Evolutionary conservation across 371 early-diverging fungal genomes (phyloP).

Genomic region (Enterospora canceri): DNA sequence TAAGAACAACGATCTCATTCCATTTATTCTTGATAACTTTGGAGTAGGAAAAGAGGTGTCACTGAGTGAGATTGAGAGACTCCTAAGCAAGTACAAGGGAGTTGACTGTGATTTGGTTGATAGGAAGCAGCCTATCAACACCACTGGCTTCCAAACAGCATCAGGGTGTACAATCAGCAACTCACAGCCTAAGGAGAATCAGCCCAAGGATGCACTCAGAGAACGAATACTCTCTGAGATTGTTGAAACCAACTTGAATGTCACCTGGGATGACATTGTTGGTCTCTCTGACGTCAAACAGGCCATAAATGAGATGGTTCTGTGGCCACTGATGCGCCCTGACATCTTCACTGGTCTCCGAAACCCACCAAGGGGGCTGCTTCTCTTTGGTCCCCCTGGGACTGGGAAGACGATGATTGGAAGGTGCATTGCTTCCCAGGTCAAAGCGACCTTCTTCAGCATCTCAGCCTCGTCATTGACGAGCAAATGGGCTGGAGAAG

Average conservation of each 20-base stretch:
- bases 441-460: conserved; percentile 74
- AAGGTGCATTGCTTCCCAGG: conserved; percentile 76
- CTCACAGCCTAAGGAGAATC: too few species aligned
- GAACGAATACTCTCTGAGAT: conserved; percentile 49
- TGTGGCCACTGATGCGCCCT: conserved; percentile 74
- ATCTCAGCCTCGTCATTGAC: conserved; percentile 73
- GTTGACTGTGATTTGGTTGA: conserved; percentile 21
- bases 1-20: conserved; percentile 22
- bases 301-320: conserved; percentile 64
- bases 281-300: conserved; percentile 72
- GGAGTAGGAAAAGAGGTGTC: conserved; percentile 13
- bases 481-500: conserved; percentile 84
- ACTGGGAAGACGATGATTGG: conserved; percentile 79
- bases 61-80: conserved; percentile 19
- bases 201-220: background rate
- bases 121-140: background rate
- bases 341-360: conserved; percentile 69
- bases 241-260: conserved; percentile 24
- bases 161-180: too few species aligned
- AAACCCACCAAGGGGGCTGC: conserved; percentile 68
- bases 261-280: conserved; percentile 70
- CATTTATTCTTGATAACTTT: conserved; percentile 26
- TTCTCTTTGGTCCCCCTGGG: conserved; percentile 60
- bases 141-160: background rate
- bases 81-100: conserved; percentile 11